Conservation (phyloP, 2,329 filamentous ascomycete genomes). For the Calycina marina region DNA sequence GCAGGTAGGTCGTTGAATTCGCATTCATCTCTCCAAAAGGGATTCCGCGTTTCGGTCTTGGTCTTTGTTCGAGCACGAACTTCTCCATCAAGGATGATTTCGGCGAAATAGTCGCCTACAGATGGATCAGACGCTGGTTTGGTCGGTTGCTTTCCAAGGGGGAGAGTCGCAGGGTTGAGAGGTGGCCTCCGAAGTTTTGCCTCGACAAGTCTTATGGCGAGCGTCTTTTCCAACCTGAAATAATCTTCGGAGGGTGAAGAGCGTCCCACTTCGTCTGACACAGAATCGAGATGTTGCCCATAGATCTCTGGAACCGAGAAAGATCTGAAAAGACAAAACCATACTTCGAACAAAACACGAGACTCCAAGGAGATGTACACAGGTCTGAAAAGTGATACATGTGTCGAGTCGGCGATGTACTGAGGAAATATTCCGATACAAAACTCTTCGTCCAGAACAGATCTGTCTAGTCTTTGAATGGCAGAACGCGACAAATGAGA, state of each 20-base stretch:
- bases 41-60: conserved; percentile 55
- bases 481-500: conserved; percentile 80
- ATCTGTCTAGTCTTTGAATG: conserved; percentile 78
- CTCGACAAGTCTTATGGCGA: conserved; percentile 43
- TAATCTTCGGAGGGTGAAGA: conserved; percentile 28
- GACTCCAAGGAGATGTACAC: conserved; percentile 81
- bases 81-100: conserved; percentile 68
- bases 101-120: conserved; percentile 60
- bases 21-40: conserved; percentile 69
- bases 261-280: conserved; percentile 7
- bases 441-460: conserved; percentile 82
- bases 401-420: conserved; percentile 62
- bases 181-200: conserved; percentile 33
- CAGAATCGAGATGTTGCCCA: conserved; percentile 23
- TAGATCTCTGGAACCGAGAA: conserved; percentile 91
- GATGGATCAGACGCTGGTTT: conserved; percentile 30
- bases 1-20: conserved; percentile 63
- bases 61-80: conserved; percentile 61
- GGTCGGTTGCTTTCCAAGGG: conserved; percentile 11
- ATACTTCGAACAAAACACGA: conserved; percentile 86
- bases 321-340: conserved; percentile 82
- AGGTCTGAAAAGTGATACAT: conserved; percentile 67
- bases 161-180: conserved; percentile 20
- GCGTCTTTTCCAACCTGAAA: conserved; percentile 47
- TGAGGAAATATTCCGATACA: conserved; percentile 94